phyloP scores from a whole-genome alignment of 2,329 filamentous ascomycete genomes.

The Cladosporium sp. region DNA sequence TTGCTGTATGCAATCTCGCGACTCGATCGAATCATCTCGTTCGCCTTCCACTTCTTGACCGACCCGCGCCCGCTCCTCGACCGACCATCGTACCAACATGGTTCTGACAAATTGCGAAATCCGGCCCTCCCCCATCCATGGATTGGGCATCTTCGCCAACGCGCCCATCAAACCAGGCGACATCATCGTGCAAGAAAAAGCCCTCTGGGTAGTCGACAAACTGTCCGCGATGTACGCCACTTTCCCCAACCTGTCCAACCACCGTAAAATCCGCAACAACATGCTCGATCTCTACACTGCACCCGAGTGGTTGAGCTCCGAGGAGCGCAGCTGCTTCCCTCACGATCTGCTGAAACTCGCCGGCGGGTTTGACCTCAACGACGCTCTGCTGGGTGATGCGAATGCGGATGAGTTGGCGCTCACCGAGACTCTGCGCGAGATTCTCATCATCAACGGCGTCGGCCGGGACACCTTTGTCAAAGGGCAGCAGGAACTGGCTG shows the following conservation, averaged over 20 bases:
- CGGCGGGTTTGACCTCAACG: not conserved
- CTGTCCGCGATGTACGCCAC: not conserved
- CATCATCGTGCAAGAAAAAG: not conserved
- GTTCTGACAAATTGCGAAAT: not conserved
- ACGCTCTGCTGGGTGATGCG: not conserved
- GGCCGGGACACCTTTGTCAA: not conserved
- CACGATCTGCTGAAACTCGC: not conserved
- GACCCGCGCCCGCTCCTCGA: not conserved
- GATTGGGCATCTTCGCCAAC: slow-evolving; percentile 3
- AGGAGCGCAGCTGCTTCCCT: not conserved
- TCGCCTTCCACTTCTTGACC: not conserved
- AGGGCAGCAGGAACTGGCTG: not conserved
- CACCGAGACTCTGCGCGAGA: not conserved
- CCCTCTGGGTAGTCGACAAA: slow-evolving; percentile 1
- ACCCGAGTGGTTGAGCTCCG: not conserved
- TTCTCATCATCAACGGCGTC: slow-evolving; percentile 1
- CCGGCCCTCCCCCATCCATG: not conserved
- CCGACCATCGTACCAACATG: not conserved
- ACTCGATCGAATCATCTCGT: not conserved
- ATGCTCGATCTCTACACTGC: not conserved
- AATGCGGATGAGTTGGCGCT: not conserved
- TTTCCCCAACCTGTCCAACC: not conserved
- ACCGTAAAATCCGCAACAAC: not conserved
- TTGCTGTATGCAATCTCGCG: too few species aligned
- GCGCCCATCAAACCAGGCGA: not conserved